Evolutionary conservation across 192 early-diverging fungal species (phyloP), one percentile per base, ranked within the genome.

Genomic region (Coemansia sp.): DNA sequence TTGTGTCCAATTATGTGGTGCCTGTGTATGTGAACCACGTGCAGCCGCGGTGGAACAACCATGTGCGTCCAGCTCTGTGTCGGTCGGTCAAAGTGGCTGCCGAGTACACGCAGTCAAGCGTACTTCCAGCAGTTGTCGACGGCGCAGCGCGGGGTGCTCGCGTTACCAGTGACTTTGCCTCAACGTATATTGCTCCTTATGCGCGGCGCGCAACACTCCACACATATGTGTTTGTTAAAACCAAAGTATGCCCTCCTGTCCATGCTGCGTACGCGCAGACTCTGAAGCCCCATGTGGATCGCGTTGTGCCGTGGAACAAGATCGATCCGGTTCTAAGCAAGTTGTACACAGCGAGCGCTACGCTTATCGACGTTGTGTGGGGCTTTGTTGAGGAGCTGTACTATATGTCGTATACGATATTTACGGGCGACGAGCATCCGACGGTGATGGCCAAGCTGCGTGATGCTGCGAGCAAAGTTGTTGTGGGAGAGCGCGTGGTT

Each of bases 321-420:
- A 63, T 72, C 26, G 53, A 71, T 2, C 15, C 18, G 0, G 63
- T 72, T 18, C 6, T 49, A 0, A 54, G 36, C 5, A 68, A 53
- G 26, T 1, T 58, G 1, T 12, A 20, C 2, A 17, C 24, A 1
- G 46, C 56, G 4, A 10, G 14, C 1, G 20, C 18, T 4, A 37
- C 65, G 0, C 10, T 63, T 14, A 11, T 57, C 1, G 58, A 63
- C 4, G 37, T 74, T 34, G 18, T 51, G 20, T 38, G 21, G 55
- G 49, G 60, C 1, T 68, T 81, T 60, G 28, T 26, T 26, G 73
- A 72, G 47, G 78, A 81, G 58, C 47, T 71, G 42, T 81, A 72
- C 66, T 81, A 60, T 31, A 81, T 81, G 73, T 56, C 55, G 44
- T 81, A 81, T 63, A 72, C 72, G 1, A 81, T 81, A 53, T 44